Conservation (phyloP, 2,329 filamentous ascomycete species). For the Paecilomyces niveus region DNA sequence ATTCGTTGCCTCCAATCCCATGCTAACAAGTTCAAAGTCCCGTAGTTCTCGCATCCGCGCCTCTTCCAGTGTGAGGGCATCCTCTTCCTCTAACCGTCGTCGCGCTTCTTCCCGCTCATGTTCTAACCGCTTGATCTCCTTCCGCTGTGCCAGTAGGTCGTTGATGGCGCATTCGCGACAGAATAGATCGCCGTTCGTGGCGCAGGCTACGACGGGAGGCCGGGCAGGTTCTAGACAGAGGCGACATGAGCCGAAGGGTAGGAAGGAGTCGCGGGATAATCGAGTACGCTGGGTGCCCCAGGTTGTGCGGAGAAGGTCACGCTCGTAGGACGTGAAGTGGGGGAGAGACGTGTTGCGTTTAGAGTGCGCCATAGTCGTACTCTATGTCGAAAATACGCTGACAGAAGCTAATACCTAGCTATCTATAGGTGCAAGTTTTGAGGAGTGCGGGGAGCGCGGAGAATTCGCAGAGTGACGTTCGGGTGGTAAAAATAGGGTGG, state of each 20-base stretch:
- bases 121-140: constrained; percentile 79
- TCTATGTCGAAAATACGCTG: background rate
- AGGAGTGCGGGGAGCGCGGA: background rate
- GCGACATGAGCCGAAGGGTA: constrained; percentile 82
- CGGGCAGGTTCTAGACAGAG: constrained; percentile 77
- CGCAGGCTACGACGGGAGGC: constrained; percentile 79
- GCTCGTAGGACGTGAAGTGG: constrained; percentile 91
- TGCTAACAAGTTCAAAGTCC: constrained; percentile 81
- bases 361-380: constrained; percentile 36
- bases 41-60: constrained; percentile 62
- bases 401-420: background rate
- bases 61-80: constrained; percentile 59
- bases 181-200: constrained; percentile 74
- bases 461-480: background rate
- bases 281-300: constrained; percentile 82
- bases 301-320: constrained; percentile 68
- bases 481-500: background rate
- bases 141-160: constrained; percentile 84
- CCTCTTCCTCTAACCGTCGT: constrained; percentile 56
- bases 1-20: constrained; percentile 45
- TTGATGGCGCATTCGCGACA: constrained; percentile 88
- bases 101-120: constrained; percentile 56
- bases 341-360: constrained; percentile 88
- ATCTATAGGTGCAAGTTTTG: background rate
- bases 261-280: constrained; percentile 81